Percentiles rank a stretch among this genome's conserved stretches.
Conservation (phyloP, 2,329 filamentous ascomycete species). For the Aspergillus chevalieri region DNA sequence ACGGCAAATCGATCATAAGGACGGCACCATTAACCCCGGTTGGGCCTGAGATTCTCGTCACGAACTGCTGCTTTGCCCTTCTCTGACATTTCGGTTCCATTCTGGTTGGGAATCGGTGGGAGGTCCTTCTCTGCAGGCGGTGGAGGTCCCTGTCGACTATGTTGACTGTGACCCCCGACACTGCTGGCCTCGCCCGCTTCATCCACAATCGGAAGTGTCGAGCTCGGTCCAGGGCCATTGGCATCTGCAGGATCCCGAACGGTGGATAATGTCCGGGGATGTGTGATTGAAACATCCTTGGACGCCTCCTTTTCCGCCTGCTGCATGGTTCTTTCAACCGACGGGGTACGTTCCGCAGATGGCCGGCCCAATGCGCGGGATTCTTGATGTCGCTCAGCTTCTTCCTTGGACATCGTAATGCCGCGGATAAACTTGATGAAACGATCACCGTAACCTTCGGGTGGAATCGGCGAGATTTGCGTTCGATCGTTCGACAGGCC, state of each 20-base stretch:
- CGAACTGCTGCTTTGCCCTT: constrained; percentile 21
- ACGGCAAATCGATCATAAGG: not conserved
- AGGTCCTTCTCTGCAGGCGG: constrained; percentile 24
- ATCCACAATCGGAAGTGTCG: constrained; percentile 75
- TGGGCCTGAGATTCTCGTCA: not conserved
- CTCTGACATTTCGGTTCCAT: constrained; percentile 7
- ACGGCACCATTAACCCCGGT: not conserved
- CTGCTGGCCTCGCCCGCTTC: constrained; percentile 76
- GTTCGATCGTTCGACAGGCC: constrained; percentile 74
- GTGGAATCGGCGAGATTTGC: constrained; percentile 88
- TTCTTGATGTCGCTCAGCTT: constrained; percentile 54
- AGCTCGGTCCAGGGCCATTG: constrained; percentile 45
- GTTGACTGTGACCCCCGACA: constrained; percentile 54
- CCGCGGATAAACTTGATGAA: constrained; percentile 89
- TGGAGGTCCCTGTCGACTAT: constrained; percentile 35
- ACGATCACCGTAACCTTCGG: constrained; percentile 83
- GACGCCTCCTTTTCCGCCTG: constrained; percentile 58
- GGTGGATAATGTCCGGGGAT: constrained; percentile 56
- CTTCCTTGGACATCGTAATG: constrained; percentile 84
- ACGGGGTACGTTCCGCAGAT: constrained; percentile 28
- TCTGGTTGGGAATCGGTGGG: constrained; percentile 19
- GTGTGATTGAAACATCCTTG: constrained; percentile 56
- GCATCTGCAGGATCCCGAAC: constrained; percentile 55
- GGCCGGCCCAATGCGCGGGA: constrained; percentile 21
- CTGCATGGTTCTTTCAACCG: constrained; percentile 51